These are phyloP conservation scores for Thecaphora frezii DNA, from an alignment of 1,284 basidiomycete species.

Conservation along the genomic window DNA sequence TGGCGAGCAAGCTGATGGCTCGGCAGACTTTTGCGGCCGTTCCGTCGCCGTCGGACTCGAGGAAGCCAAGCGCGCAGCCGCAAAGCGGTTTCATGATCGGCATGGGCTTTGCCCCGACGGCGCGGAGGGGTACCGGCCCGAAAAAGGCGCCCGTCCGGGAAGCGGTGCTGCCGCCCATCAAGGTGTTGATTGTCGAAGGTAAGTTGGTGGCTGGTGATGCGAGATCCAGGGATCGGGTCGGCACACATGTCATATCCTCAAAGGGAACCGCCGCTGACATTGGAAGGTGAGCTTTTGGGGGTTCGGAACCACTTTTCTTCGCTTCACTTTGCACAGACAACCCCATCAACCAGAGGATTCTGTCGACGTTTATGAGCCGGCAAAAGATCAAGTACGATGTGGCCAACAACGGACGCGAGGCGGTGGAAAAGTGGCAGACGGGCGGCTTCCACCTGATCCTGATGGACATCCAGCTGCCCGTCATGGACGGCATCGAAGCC, in stretches of 20 bases:
- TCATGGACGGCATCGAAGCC: constrained; percentile 96
- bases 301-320: too few species aligned
- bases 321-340: constrained; percentile 70
- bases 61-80: constrained; percentile 46
- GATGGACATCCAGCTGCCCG: constrained; percentile 99
- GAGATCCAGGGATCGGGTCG: too few species aligned
- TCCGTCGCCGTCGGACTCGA: constrained; percentile 16
- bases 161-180: constrained; percentile 54
- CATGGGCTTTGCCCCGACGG: constrained; percentile 40
- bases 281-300: too few species aligned
- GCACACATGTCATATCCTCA: too few species aligned
- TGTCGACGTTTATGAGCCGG: constrained; percentile 92
- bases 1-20: constrained; percentile 5
- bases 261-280: too few species aligned
- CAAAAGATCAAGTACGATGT: constrained; percentile 95
- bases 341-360: constrained; percentile 94
- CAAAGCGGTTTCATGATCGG: constrained; percentile 57
- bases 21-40: constrained; percentile 21
- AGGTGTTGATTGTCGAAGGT: constrained; percentile 57
- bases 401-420: constrained; percentile 92
- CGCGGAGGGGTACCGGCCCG: constrained; percentile 25
- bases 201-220: not conserved
- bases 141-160: constrained; percentile 47
- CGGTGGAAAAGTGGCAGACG: constrained; percentile 90
- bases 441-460: constrained; percentile 94